These are phyloP conservation scores for Dujonia santamariae DNA, from an alignment of 1,139 yeast genomes.

Conservation along the genomic window DNA sequence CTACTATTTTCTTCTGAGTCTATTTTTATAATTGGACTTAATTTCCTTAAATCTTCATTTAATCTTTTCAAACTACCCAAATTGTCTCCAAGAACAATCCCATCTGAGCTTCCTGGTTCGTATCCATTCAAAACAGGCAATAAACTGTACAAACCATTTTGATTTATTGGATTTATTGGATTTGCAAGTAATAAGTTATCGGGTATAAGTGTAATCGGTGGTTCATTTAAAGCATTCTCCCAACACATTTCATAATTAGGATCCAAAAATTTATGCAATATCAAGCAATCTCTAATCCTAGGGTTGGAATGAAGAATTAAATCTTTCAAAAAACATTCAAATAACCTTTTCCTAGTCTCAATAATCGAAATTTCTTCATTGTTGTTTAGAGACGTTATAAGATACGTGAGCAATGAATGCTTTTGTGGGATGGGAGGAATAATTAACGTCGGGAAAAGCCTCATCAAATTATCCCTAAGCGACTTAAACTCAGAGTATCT, in stretches of 20 bases:
- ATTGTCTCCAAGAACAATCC: constrained; percentile 31
- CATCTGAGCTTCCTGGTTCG: constrained; percentile 3
- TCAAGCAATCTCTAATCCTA: constrained; percentile 25
- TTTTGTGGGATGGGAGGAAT: constrained; percentile 61
- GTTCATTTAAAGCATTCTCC: constrained; percentile 46
- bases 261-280: constrained; percentile 44
- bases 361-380: constrained; percentile 36
- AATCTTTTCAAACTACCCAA: constrained; percentile 30
- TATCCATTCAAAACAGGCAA: constrained; percentile 33
- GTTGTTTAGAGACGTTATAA: constrained; percentile 38
- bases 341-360: constrained; percentile 41
- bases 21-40: constrained; percentile 14
- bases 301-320: constrained; percentile 27
- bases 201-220: constrained; percentile 42
- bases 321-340: constrained; percentile 36
- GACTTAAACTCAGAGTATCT: constrained; percentile 57
- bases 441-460: constrained; percentile 47
- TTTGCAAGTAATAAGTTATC: constrained; percentile 39
- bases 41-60: constrained; percentile 34
- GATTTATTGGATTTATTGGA: constrained; percentile 45
- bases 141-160: constrained; percentile 42
- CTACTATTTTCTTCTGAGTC: background rate
- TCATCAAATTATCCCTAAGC: constrained; percentile 41
- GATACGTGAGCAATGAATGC: constrained; percentile 45
- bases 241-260: constrained; percentile 49